Evolutionary conservation across 2,329 filamentous ascomycete genomes (phyloP).

Genomic region (Aspergillus tamarii): DNA sequence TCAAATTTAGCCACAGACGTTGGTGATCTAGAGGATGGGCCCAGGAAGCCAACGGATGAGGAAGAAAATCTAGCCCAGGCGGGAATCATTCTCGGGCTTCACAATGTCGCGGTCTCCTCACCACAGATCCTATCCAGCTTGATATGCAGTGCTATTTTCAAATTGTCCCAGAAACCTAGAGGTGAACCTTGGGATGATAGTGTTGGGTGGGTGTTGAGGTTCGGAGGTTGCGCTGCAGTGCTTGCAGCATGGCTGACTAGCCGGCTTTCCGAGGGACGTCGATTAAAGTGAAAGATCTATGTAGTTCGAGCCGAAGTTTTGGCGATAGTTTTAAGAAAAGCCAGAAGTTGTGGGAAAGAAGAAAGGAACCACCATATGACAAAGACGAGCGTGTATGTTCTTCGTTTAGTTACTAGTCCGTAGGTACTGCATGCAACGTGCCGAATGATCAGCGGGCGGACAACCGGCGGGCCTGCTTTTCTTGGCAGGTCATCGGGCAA

Average conservation of each 20-base stretch:
- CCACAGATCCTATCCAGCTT: slow-evolving; percentile 91
- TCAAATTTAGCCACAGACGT: background rate
- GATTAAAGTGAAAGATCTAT: background rate
- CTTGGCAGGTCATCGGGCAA: slow-evolving; percentile 2
- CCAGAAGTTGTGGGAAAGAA: background rate
- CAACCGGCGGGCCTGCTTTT: background rate
- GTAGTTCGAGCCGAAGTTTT: background rate
- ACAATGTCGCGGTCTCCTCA: slow-evolving; percentile 91
- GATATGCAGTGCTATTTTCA: slow-evolving; percentile 82
- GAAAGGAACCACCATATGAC: background rate
- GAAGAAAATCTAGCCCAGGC: slow-evolving; percentile 71
- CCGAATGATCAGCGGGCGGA: slow-evolving; percentile 2
- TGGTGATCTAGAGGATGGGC: slow-evolving; percentile 32
- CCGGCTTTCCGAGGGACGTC: slow-evolving; percentile 64
- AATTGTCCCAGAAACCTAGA: slow-evolving; percentile 81
- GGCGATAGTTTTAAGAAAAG: background rate
- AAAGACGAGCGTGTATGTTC: background rate
- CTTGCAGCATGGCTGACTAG: slow-evolving; percentile 74
- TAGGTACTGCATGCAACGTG: background rate
- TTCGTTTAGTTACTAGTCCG: background rate
- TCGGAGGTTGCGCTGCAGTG: slow-evolving; percentile 79
- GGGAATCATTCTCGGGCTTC: slow-evolving; percentile 88
- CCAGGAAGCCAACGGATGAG: slow-evolving; percentile 29
- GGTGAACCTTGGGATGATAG: slow-evolving; percentile 83
- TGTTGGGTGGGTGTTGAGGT: slow-evolving; percentile 81